phyloP scores from a whole-genome alignment of 306 rosid genomes.

The Trifolium dubium region DNA sequence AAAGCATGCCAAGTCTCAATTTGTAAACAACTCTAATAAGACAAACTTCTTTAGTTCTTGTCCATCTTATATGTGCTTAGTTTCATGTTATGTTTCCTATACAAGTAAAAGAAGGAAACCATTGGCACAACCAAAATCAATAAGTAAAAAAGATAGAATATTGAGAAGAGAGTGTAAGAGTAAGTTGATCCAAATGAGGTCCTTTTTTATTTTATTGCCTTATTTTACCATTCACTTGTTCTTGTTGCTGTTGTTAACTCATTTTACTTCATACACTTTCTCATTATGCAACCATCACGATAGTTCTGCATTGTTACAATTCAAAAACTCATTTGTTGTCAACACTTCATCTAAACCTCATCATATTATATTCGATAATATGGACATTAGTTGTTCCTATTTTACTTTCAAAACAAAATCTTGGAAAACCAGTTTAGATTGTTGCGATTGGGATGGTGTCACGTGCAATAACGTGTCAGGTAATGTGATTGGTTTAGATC shows the following conservation, averaged over 20 bases:
- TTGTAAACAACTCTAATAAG: too few species aligned
- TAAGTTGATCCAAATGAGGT: not conserved
- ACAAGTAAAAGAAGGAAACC: not conserved
- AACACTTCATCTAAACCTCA: not conserved
- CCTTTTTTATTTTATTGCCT: not conserved
- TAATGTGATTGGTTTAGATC: not conserved
- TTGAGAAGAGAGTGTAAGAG: not conserved
- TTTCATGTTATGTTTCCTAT: not conserved
- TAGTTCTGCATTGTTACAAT: not conserved
- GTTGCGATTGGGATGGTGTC: not conserved
- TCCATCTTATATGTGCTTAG: too few species aligned
- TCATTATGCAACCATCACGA: constrained; percentile 24
- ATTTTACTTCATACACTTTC: not conserved
- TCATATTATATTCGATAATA: too few species aligned
- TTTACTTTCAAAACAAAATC: not conserved
- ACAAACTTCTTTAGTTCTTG: too few species aligned
- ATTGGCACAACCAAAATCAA: not conserved
- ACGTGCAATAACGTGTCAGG: not conserved
- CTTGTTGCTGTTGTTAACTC: not conserved
- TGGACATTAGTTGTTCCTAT: not conserved
- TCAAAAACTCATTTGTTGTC: constrained; percentile 14
- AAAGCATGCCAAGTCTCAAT: too few species aligned
- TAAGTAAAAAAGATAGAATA: not conserved
- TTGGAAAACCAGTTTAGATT: not conserved
- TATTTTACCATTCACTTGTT: not conserved